Evolutionary conservation across 306 rosid species (phyloP), one percentile per base, ranked within the genome.

Genomic region (Quercus ilex): DNA sequence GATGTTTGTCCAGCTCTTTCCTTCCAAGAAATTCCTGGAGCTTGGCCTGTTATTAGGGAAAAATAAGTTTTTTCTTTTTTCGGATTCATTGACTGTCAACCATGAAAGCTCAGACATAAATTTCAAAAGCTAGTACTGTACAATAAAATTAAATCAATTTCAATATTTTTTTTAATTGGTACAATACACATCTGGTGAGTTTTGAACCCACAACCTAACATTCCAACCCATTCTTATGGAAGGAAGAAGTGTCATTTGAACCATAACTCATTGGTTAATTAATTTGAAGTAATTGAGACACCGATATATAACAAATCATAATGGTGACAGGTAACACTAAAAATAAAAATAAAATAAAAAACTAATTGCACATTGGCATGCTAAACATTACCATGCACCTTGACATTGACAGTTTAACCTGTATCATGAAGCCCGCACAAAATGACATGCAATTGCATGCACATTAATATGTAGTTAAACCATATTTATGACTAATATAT

Each of bases 11-110:
- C 83, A 95, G 87, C 83, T 93, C 92, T 74, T 90, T 91, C 89
- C 94, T 88, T 78, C 99, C 98, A 78, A 95, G 91, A 81, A 89
- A 93, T 72, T 90, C 98, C 87, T 95, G 99, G 83, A 95, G 98
- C 81, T 87, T 93, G 79, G 96, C 98, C 99, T 95, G 88, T 62
- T 33, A 78, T 56, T 55, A 77, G 57, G 19, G 20, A 59, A 77
- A 77, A 2, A 77, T 10, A 49, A 4, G 33, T 33, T 38, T 55
- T n/a, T 20, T 49, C 46, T 38, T 38, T 53, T 23, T 71, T 21
- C 1, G 3, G 11, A 68, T 17, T 67, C 51, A 51, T 15, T 25
- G 69, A 56, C 23, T 18, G 51, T 35, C 52, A 68, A 68, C 17
- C 10, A 35, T 33, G 3, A 35, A 68, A 68, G 71, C 41, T 18